Evolutionary conservation across 768 basidiomycete genomes (phyloP).

Genomic region (Rhizopogon vesiculosus): DNA sequence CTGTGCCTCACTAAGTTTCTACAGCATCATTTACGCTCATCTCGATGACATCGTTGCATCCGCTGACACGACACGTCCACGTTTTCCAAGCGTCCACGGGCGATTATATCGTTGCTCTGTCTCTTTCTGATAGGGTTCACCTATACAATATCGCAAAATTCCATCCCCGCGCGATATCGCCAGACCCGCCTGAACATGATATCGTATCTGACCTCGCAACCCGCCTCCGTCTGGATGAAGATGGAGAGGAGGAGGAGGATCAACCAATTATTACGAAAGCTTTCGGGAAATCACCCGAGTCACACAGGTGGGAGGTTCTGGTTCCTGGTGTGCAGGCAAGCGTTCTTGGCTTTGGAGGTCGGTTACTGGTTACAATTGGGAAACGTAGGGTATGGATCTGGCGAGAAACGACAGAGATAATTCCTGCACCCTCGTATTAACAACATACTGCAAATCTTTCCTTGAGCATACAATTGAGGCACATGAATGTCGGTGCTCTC

Average conservation of each 20-base stretch:
- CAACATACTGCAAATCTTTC: neutral
- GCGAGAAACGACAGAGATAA: slow-evolving; percentile 14
- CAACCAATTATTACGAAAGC: slow-evolving; percentile 1
- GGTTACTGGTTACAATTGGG: slow-evolving; percentile 18
- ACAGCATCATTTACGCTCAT: slow-evolving; percentile 66
- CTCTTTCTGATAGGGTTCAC: slow-evolving; percentile 35
- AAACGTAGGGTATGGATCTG: slow-evolving; percentile 22
- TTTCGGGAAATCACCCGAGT: slow-evolving; percentile 13
- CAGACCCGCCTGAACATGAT: slow-evolving; percentile 26
- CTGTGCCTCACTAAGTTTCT: slow-evolving; percentile 3
- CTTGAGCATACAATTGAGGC: neutral
- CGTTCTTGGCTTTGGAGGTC: slow-evolving; percentile 39
- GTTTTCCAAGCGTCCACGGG: slow-evolving; percentile 40
- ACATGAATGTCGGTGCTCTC: neutral
- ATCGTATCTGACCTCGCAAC: slow-evolving; percentile 15
- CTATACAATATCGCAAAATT: slow-evolving; percentile 46
- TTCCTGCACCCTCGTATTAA: neutral
- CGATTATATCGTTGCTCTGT: slow-evolving; percentile 50
- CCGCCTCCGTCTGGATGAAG: slow-evolving; percentile 24
- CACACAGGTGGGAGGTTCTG: slow-evolving; percentile 17
- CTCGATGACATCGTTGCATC: slow-evolving; percentile 43
- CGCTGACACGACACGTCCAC: slow-evolving; percentile 30
- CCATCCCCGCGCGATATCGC: slow-evolving; percentile 26
- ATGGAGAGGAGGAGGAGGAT: slow-evolving; percentile 14
- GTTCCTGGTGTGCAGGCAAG: slow-evolving; percentile 11